Percentiles rank a stretch among this genome's conserved stretches.
These are phyloP conservation scores for Nidula niveotomentosa DNA, from an alignment of 1,284 basidiomycete genomes.

Conservation along the genomic window DNA sequence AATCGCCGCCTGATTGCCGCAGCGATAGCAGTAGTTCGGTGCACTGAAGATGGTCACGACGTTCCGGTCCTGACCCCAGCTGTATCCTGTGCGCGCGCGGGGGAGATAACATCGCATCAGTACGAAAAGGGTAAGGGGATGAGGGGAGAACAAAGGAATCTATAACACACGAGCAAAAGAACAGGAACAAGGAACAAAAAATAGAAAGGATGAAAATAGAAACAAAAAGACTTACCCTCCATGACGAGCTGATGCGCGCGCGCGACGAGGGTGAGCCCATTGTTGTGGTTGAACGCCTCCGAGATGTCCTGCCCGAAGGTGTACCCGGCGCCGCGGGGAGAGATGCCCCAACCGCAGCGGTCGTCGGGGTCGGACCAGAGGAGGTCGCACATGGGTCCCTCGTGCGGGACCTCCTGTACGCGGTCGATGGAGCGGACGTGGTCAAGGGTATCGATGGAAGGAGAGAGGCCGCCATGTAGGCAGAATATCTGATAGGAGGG, in stretches of 20 bases:
- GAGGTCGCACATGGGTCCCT: conserved; percentile 99
- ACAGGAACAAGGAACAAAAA: background rate
- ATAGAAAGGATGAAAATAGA: background rate
- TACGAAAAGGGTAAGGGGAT: too few relatives aligned
- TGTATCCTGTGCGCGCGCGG: conserved; percentile 56
- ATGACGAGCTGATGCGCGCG: conserved; percentile 97
- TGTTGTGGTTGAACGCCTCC: conserved; percentile 99
- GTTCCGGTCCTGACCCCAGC: conserved; percentile 99
- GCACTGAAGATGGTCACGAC: conserved; percentile 99
- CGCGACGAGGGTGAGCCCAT: conserved; percentile 95
- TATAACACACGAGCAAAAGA: too few relatives aligned
- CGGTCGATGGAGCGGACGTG: conserved; percentile 98
- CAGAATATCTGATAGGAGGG: conserved; percentile 85
- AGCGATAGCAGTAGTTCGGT: conserved; percentile 99
- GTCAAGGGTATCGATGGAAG: conserved; percentile 99
- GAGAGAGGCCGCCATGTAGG: conserved; percentile 96
- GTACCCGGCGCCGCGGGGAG: conserved; percentile 97
- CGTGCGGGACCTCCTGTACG: conserved; percentile 98
- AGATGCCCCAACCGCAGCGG: conserved; percentile 99
- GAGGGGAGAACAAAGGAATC: too few relatives aligned
- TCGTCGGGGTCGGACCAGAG: conserved; percentile 99
- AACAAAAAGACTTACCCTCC: conserved; percentile 71
- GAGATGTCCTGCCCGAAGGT: conserved; percentile 99
- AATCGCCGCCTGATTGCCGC: conserved; percentile 99
- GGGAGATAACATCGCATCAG: too few relatives aligned